Evolutionary conservation across 805 yeast genomes (phyloP).

Genomic region (Starmerella potacharoeniae): DNA sequence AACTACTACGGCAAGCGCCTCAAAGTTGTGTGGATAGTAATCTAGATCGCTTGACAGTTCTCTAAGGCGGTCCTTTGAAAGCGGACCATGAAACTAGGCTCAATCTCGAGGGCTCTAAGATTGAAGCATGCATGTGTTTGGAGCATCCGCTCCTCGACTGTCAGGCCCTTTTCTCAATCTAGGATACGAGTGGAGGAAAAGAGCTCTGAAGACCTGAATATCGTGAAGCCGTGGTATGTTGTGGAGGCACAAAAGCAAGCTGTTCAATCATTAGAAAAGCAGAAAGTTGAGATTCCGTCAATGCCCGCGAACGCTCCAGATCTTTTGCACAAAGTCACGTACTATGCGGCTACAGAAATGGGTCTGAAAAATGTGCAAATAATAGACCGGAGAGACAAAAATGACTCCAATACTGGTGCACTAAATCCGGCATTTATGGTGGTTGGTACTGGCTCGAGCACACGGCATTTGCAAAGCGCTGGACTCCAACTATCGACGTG

Average conservation of each 20-base stretch:
- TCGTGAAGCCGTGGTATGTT: slow-evolving; percentile 50
- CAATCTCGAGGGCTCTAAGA: not conserved
- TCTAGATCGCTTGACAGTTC: no score
- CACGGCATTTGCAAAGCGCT: slow-evolving; percentile 64
- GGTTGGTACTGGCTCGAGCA: slow-evolving; percentile 64
- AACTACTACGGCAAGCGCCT: no score
- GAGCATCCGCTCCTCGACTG: not conserved
- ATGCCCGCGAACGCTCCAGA: slow-evolving; percentile 52
- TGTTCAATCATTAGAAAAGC: slow-evolving; percentile 18
- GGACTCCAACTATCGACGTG: slow-evolving; percentile 45
- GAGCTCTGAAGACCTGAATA: not conserved
- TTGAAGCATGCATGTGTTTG: not conserved
- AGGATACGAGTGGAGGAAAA: not conserved
- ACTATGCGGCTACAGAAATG: slow-evolving; percentile 43
- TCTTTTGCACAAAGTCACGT: slow-evolving; percentile 36
- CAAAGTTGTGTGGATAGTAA: no score
- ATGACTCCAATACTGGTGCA: slow-evolving; percentile 23
- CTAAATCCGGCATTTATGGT: slow-evolving; percentile 41
- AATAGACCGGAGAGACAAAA: slow-evolving; percentile 46
- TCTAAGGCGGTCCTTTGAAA: no score
- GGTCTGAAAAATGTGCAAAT: slow-evolving; percentile 55
- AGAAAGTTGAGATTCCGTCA: slow-evolving; percentile 35
- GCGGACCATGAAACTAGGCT: no score
- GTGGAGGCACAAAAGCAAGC: slow-evolving; percentile 25
- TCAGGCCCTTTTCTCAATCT: not conserved